Percentiles rank a stretch among this genome's conserved stretches.
Evolutionary conservation across 139 green algal species (phyloP).

Genomic region (Micromonas commoda): DNA sequence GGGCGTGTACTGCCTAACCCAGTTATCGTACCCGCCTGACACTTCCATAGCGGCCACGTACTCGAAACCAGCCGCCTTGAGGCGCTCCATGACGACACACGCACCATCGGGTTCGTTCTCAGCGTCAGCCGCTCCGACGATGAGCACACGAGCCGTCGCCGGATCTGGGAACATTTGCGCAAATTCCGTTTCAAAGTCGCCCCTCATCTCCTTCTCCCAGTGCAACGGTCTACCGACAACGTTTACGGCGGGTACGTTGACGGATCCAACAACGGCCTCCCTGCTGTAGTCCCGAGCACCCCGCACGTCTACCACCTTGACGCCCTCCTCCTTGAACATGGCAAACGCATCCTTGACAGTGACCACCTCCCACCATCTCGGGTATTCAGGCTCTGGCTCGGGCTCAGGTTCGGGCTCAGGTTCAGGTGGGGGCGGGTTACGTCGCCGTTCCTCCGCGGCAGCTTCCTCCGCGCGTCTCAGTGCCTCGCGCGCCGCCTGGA

Average conservation of each 20-base stretch:
- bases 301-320: not conserved
- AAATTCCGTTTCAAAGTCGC: not conserved
- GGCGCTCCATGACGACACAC: not conserved
- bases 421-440: not conserved
- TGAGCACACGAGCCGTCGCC: not conserved
- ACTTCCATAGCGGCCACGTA: not conserved
- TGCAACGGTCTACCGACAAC: constrained; percentile 12
- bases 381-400: too few species aligned
- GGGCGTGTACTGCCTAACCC: constrained; percentile 5
- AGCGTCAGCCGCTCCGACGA: not conserved
- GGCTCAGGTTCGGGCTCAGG: not conserved
- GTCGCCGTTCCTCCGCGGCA: not conserved
- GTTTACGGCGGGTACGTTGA: constrained; percentile 17
- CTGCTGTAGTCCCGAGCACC: not conserved
- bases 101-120: not conserved
- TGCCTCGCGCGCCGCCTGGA: not conserved
- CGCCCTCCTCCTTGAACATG: not conserved
- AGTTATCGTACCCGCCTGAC: constrained; percentile 1
- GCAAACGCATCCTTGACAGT: not conserved
- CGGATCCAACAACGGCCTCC: not conserved
- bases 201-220: constrained; percentile 1
- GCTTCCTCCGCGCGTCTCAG: not conserved
- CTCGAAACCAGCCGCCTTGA: too few species aligned
- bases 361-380: not conserved
- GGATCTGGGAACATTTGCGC: not conserved